Base-by-base conservation (phyloP, 441 rosid genomes). In the Adansonia madagascariensis region DNA sequence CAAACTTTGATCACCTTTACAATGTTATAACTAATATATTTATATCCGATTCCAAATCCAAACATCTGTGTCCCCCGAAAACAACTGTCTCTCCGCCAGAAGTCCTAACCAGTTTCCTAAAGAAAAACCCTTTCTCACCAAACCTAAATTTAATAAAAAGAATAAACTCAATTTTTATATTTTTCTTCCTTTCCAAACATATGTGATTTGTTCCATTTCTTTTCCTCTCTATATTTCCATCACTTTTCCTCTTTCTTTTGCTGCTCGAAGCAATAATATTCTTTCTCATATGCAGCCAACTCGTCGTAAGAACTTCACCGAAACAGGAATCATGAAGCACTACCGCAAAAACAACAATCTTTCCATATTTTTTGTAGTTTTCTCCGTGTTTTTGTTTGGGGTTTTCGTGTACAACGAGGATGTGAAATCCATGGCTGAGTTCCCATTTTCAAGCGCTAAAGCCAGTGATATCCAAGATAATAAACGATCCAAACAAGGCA, bases 321-420 rank as follows among this genome's bases (percentile, higher is more conserved):
- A 84, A 31, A 76, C 92, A 10, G 77, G 81, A 55, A 83, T 84
- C 43, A 93, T 95, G 99, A 95, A 95, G 92, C 94, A n/a, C n/a
- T n/a, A 90, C 73, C 85, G 88, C 71, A 95, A 95, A 73, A 86
- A 78, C 85, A 87, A 79, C 85, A 93, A 91, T 62, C 90, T 93
- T 65, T 89, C 97, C 0, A 82, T 92, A 8, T 93, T 90, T 70
- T 90, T 88, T 41, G 91, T 93, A 4, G 96, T 91, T 50, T 89
- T 88, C 83, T 89, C 98, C 6, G 78, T 92, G 0, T 86, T 92
- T 46, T 85, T 95, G 43, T 95, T 95, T 27, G 97, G 94, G 39
- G 82, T 92, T 64, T 93, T 95, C 87, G 91, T 95, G 90, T 92
- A 95, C 83, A 92, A 92, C 61, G 98, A 95, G 79, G 92, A 93